Conservation (phyloP, 2,329 filamentous ascomycete species). For the Dichotomopilus funicola region DNA sequence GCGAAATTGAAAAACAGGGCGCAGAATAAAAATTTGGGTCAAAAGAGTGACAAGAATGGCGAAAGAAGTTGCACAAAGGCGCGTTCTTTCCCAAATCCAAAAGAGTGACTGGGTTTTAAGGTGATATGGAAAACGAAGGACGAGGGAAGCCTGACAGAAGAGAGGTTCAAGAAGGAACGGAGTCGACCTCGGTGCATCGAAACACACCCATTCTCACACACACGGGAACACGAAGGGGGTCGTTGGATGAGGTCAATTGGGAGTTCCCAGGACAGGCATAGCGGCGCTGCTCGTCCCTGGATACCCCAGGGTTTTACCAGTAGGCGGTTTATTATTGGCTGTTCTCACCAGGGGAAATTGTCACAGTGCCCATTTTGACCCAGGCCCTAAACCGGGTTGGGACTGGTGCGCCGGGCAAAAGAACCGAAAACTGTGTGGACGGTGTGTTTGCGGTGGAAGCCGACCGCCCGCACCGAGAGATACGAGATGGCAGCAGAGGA, state of each 20-base stretch:
- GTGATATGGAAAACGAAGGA: slow-evolving; percentile 1
- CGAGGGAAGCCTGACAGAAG: background rate
- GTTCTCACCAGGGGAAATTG: background rate
- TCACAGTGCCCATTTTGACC: background rate
- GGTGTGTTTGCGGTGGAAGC: background rate
- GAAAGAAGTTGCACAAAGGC: slow-evolving; percentile 2
- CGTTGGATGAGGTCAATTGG: background rate
- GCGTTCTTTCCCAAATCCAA: slow-evolving; percentile 7
- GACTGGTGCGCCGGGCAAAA: background rate
- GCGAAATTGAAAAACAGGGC: slow-evolving; percentile 1
- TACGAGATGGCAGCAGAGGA: background rate
- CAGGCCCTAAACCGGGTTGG: background rate
- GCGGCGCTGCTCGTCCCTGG: background rate
- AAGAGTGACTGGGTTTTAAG: slow-evolving; percentile 1
- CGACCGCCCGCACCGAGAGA: background rate
- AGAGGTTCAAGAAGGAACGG: background rate
- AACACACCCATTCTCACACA: background rate
- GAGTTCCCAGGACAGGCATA: background rate
- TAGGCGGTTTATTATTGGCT: background rate
- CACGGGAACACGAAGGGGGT: slow-evolving; percentile 4
- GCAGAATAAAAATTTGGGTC: slow-evolving; percentile 4
- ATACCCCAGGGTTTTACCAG: slow-evolving; percentile 2
- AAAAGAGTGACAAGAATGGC: slow-evolving; percentile 25
- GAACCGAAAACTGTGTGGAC: background rate
- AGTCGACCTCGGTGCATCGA: background rate